A percentile compares a stretch with the other conserved stretches of the same genome.
phyloP scores from a whole-genome alignment of 1,139 yeast genomes.

The Taphrina deformans region DNA sequence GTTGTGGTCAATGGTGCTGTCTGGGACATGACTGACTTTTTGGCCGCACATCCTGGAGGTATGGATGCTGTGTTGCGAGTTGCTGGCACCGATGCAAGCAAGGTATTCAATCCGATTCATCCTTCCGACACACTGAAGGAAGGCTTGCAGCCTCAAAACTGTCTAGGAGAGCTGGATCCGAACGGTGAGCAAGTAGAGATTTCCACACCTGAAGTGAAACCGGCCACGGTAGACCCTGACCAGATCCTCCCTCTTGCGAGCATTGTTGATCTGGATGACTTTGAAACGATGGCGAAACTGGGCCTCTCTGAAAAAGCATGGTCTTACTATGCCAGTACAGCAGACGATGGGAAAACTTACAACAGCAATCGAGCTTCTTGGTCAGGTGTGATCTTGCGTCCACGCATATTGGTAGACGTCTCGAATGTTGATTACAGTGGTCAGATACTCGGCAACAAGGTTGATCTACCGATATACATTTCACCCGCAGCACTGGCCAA shows the following conservation, averaged over 20 bases:
- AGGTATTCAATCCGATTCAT: constrained; percentile 64
- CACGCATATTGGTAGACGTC: constrained; percentile 55
- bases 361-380: constrained; percentile 54
- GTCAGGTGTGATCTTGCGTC: constrained; percentile 52
- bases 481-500: constrained; percentile 80
- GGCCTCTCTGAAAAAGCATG: constrained; percentile 58
- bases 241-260: neutral
- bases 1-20: constrained; percentile 49
- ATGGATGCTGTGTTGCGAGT: constrained; percentile 65
- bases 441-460: constrained; percentile 52
- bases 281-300: constrained; percentile 79
- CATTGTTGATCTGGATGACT: constrained; percentile 56
- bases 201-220: constrained; percentile 56
- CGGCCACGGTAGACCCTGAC: constrained; percentile 50
- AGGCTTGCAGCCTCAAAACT: constrained; percentile 53
- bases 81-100: constrained; percentile 62
- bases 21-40: constrained; percentile 76
- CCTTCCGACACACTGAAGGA: constrained; percentile 74
- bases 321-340: constrained; percentile 59
- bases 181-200: constrained; percentile 55
- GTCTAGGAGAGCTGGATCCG: constrained; percentile 41
- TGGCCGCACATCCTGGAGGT: constrained; percentile 89
- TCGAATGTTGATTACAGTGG: constrained; percentile 47
- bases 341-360: constrained; percentile 57
- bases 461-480: constrained; percentile 69